Evolutionary conservation across 148 eudicot genomes (phyloP), one percentile per base, ranked within the genome.

Genomic region (Camellia granthamiana): DNA sequence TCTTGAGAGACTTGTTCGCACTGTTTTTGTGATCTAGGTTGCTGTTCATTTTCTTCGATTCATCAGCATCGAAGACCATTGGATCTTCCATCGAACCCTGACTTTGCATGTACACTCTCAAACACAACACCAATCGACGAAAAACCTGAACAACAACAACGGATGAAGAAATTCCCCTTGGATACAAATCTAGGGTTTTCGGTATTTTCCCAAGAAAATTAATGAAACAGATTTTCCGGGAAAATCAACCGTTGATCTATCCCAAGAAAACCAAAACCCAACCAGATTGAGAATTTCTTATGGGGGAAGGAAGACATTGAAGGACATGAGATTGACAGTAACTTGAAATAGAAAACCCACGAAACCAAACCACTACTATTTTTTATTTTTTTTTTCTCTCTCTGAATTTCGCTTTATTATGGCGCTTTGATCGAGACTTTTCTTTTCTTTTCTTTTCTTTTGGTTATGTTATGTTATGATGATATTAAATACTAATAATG

Each of bases 1-100:
- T 81, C 87, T 92, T 93, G 84, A 75, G 38, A 13, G 81, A 43
- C 79, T 85, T 87, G 82, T 82, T 88, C 75, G 60, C 75, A 7
- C 68, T 58, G 75, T 70, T 70, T 3, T 9, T 58, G 5, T 23
- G 15, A 55, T 44, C 66, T 47, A 49, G 49, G 66, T 6, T 66
- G 58, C 69, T 8, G 8, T 14, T 44, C 61, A 71, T 61, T 76
- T 75, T 72, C 78, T 51, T 61, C 77, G 73, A 68, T 43, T 21
- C 71, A 9, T 75, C 84, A 55, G 12, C 85, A 1, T 83, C 84
- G 56, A 84, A 65, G 6, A 63, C 78, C 83, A 86, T 86, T 69
- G 78, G 54, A n/a, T 87, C 91, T 67, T 79, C 86, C 93, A 92
- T 90, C 79, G 51, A 18, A 9, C 56, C 62, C 76, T 10, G n/a